phyloP scores from a whole-genome alignment of 768 basidiomycete species.

The Clathrus columnatus region DNA sequence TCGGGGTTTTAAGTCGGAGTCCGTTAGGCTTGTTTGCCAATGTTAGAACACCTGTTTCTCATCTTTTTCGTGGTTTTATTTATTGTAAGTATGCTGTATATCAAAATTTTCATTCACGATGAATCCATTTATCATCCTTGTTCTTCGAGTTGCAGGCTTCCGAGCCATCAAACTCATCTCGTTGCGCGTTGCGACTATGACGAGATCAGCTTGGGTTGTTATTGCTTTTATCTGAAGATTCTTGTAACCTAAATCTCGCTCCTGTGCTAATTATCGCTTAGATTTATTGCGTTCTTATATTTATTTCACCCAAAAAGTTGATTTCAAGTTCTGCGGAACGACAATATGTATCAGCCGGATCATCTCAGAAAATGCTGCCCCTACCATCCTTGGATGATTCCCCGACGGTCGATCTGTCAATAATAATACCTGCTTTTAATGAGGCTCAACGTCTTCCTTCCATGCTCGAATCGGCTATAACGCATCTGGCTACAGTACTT shows the following conservation, averaged over 20 bases:
- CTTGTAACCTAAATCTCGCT: not conserved
- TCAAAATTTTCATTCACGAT: not conserved
- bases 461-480: constrained; percentile 75
- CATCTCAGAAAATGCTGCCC: constrained; percentile 44
- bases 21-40: too few relatives aligned
- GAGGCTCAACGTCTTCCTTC: constrained; percentile 59
- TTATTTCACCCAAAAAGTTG: constrained; percentile 68
- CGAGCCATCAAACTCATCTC: not conserved
- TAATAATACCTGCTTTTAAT: constrained; percentile 90
- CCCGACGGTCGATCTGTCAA: constrained; percentile 58
- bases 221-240: not conserved
- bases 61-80: not conserved
- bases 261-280: constrained; percentile 21
- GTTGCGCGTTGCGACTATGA: constrained; percentile 4
- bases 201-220: constrained; percentile 3
- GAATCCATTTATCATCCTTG: constrained; percentile 11
- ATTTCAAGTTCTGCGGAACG: constrained; percentile 57
- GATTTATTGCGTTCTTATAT: constrained; percentile 61
- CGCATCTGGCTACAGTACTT: constrained; percentile 41
- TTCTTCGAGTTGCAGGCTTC: constrained; percentile 9
- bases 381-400: constrained; percentile 45
- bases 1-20: constrained; percentile 14
- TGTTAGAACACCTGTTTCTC: not conserved
- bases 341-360: constrained; percentile 51
- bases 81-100: not conserved